These are phyloP conservation scores for Hymenoscyphus fraxineus DNA, from an alignment of 2,329 filamentous ascomycete species.

Conservation along the genomic window DNA sequence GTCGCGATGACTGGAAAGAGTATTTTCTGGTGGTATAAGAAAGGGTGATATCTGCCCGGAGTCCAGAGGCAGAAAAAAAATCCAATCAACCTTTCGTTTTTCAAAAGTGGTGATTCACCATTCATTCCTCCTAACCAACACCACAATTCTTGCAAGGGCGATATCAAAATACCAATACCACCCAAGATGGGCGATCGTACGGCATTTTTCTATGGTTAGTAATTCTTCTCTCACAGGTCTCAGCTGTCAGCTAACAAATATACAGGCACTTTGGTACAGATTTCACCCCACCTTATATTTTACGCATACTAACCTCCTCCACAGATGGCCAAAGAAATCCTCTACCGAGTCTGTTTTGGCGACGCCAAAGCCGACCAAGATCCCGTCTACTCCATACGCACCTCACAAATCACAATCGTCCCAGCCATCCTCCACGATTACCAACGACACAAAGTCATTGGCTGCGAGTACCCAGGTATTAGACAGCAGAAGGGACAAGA, in stretches of 20 bases:
- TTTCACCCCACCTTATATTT: conserved; percentile 1
- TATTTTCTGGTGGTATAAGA: neutral
- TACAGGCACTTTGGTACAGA: conserved; percentile 24
- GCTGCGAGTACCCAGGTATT: conserved; percentile 79
- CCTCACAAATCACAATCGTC: conserved; percentile 53
- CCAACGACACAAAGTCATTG: conserved; percentile 65
- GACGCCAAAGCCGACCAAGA: conserved; percentile 44
- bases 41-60: neutral
- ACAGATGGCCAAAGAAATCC: conserved; percentile 79
- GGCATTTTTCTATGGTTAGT: conserved; percentile 56
- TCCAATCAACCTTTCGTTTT: neutral
- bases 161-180: neutral
- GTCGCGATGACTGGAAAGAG: neutral
- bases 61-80: neutral
- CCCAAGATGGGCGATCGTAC: conserved; percentile 27
- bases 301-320: neutral
- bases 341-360: conserved; percentile 75
- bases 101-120: neutral
- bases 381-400: conserved; percentile 21
- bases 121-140: neutral
- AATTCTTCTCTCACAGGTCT: neutral
- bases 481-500: conserved; percentile 50
- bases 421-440: conserved; percentile 74
- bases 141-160: neutral
- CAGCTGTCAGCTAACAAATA: neutral